Evolutionary conservation across 495 filamentous ascomycete species (phyloP), one percentile per base, ranked within the genome.

Genomic region (Hypoxylon rickii): DNA sequence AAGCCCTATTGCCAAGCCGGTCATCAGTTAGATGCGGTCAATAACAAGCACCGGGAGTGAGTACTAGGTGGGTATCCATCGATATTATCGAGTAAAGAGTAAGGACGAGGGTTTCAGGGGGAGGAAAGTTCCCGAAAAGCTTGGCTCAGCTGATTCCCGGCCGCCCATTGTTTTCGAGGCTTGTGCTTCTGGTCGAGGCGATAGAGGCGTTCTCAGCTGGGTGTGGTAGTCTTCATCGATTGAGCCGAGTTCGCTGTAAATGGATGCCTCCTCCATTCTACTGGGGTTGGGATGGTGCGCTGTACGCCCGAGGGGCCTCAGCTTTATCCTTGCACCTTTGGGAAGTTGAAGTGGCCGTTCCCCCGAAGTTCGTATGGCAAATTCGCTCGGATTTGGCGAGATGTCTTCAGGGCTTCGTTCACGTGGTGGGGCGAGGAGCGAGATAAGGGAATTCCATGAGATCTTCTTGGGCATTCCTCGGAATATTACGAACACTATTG

Each of bases 191-290:
- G n/a, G 32, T 5, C 3, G 5, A 8, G 6, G 7, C 6, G 32
- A 12, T 13, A 34, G 32, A 43, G 11, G 11, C 20, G 24, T 43
- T 16, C n/a, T 44, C 11, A 31, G 16, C 2, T 32, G 18, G 10
- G 41, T 15, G 32, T 44, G 41, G 16, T 44, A 44, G 18, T 32
- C 41, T 32, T 32, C 24, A 15, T 44, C 41, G 41, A 44, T 31
- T 8, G 41, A 31, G 1, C 10, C 18, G 22, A 44, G 41, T 32
- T 44, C 41, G 22, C 13, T 32, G 22, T 44, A 44, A 3, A 15
- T 18, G 13, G 18, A 13, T 18, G 7, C 12, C 1, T 32, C 22
- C 0, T 32, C 21, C 11, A 17, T 24, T 15, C n/a, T n/a, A 5
- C 34, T 15, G 3, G 34, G 10, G 7, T 18, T 4, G 15, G 34